phyloP scores from a whole-genome alignment of 75 land plant species.

The Pinus albicaulis region DNA sequence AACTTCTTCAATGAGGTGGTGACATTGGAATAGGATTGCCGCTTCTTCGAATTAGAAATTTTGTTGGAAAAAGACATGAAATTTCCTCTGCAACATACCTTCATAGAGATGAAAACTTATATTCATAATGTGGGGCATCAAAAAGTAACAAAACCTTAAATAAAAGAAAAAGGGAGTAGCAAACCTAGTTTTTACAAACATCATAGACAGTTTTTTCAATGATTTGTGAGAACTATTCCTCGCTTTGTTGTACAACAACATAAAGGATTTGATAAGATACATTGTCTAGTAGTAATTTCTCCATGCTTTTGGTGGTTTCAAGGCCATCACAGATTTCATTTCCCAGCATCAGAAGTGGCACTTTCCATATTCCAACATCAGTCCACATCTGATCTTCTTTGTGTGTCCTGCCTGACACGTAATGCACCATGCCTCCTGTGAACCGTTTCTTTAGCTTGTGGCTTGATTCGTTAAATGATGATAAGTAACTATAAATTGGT shows the following conservation, averaged over 20 bases:
- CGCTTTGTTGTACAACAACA: slow-evolving; percentile 23
- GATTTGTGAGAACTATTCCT: slow-evolving; percentile 31
- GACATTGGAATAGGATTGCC: no score
- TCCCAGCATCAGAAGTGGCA: slow-evolving; percentile 22
- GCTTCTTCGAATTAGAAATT: slow-evolving; percentile 6
- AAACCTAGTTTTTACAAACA: slow-evolving; percentile 21
- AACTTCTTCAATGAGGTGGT: no score
- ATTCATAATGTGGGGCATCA: not conserved
- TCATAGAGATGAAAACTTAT: not conserved
- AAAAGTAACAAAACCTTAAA: not conserved
- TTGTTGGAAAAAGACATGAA: slow-evolving; percentile 31
- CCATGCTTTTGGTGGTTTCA: slow-evolving; percentile 28
- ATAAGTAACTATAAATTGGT: no score
- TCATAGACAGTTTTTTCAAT: slow-evolving; percentile 24
- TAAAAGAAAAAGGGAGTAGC: not conserved
- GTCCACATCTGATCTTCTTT: slow-evolving; percentile 39
- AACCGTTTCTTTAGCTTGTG: no score
- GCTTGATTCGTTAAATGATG: no score
- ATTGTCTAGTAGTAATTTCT: slow-evolving; percentile 31
- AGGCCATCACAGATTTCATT: slow-evolving; percentile 35
- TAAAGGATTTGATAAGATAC: slow-evolving; percentile 30
- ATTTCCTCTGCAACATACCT: slow-evolving; percentile 21
- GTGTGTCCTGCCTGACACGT: slow-evolving; percentile 18
- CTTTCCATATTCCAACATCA: slow-evolving; percentile 35
- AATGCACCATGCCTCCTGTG: no score